Base-by-base conservation (phyloP, 345 rosid genomes). In the Camelina sativa region DNA sequence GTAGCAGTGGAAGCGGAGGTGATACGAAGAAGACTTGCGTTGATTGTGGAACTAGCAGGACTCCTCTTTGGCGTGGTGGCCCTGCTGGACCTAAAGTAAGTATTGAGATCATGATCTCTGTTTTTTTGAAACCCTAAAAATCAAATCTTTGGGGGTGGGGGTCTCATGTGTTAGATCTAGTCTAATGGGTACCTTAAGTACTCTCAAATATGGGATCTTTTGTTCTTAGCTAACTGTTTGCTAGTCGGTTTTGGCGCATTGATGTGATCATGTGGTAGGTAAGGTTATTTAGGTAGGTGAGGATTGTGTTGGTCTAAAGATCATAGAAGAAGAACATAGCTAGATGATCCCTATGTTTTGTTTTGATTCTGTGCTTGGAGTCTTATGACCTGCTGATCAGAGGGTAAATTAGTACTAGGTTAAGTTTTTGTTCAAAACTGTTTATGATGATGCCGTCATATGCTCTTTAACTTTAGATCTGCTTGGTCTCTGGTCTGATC, bases 21-120 rank as follows among this genome's bases (percentile, higher is more conserved):
- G 74, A 79, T 17, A 78, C 59, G 54, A 94, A 88, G 85, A 95
- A 92, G 60, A 85, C 88, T 0, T 95, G 99, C 64, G 90, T 91
- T 12, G 97, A 92, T 86, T 95, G 99, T 30, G 98, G 98, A 5
- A 95, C 99, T 8, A 65, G 85, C 12, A 88, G 84, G 68, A 95
- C 99, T 47, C 99, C 99, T 11, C 92, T 95, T 6, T 95, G 99
- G 99, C 83, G 99, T 34, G 92, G 98, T 7, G 99, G 99, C 6
- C 99, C 99, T 0, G 93, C 99, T 35, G 99, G 99, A 0, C 99
- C 99, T 12, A 95, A 92, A 90, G 99, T 89, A 65, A 53, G 11
- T 1, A 34, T 32, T 34, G 11, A 9, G 11, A 9, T 57, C 25
- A 54, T 60, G 1, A 56, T 23, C 20, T 16, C 50, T 15, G 25